Evolutionary conservation across 192 early-diverging fungal species (phyloP), one percentile per base, ranked within the genome.

Genomic region (Endogone sp.): DNA sequence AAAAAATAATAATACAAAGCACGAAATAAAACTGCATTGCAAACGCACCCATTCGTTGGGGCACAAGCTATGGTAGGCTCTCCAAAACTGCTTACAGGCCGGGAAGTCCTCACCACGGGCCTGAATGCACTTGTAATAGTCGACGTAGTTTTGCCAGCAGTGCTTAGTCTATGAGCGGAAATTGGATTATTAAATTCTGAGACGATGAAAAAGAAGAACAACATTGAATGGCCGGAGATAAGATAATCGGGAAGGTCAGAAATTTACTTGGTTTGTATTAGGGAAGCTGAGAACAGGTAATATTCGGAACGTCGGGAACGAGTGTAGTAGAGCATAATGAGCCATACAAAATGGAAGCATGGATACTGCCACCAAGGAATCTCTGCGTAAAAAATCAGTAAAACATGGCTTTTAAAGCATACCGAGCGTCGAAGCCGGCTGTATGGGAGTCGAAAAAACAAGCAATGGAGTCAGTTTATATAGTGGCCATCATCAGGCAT

Each of bases 141-240:
- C 97, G 65, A 90, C 89, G 82, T 97, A 99, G 89, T 96, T 95
- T 88, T 99, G 97, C 94, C 95, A 97, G 90, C 97, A 99, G 90
- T 93, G 91, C 89, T 94, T 96, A 74, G 94, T 96, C 90, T 99
- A 95, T 11, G 37, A 49, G 16, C 16, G 37, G 16, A 49, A 49
- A 16, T 49, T 49, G 6, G 16, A 49, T 11, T 49, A 16, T 11
- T 11, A 1, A 49, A 49, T 11, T 11, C 16, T 49, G 16, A 49
- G 16, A 49, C 37, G 16, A 11, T 11, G 37, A 49, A 49, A 16
- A 49, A 6, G 37, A 16, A 49, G n/a, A n/a, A n/a, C n/a, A n/a
- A n/a, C n/a, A n/a, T n/a, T n/a, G n/a, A n/a, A n/a, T n/a, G n/a
- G n/a, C n/a, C n/a, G n/a, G n/a, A n/a, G n/a, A n/a, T n/a, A n/a